phyloP scores from a whole-genome alignment of 495 filamentous ascomycete species.

The Xylaria castorea region DNA sequence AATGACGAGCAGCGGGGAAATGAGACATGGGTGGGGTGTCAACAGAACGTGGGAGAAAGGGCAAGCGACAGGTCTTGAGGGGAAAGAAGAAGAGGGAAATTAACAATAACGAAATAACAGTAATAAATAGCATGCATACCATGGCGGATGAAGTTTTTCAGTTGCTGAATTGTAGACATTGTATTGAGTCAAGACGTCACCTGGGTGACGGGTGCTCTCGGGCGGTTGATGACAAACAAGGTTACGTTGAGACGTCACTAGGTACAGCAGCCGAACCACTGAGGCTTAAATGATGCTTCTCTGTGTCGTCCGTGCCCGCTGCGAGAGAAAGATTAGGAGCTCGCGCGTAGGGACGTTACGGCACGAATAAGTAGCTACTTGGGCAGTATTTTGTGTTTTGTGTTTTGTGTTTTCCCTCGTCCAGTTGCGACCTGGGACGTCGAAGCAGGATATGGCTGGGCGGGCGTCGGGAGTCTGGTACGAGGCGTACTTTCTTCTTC shows the following conservation, averaged over 20 bases:
- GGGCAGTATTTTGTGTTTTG: background rate
- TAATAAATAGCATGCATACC: constrained; percentile 53
- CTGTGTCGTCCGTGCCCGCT: constrained; percentile 2
- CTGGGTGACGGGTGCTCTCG: constrained; percentile 15
- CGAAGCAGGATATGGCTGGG: background rate
- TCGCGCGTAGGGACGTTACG: constrained; percentile 8
- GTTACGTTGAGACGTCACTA: constrained; percentile 27
- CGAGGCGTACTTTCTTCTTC: background rate
- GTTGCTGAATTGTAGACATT: constrained; percentile 77
- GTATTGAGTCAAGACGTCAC: constrained; percentile 25
- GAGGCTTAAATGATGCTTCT: constrained; percentile 21
- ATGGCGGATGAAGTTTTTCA: constrained; percentile 99
- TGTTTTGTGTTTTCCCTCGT: background rate
- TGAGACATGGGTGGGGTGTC: background rate
- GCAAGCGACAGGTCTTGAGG: background rate
- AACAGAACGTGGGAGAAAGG: constrained; percentile 25
- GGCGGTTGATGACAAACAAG: constrained; percentile 4
- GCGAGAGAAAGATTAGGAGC: background rate
- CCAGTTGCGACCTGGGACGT: background rate
- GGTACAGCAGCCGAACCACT: constrained; percentile 17
- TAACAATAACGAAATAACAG: background rate
- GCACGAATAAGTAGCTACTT: background rate
- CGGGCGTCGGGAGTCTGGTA: background rate
- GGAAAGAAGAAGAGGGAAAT: background rate
- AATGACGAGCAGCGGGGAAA: constrained; percentile 18